Evolutionary conservation across 1,139 yeast species (phyloP).

Genomic region (Yarrowia galli): DNA sequence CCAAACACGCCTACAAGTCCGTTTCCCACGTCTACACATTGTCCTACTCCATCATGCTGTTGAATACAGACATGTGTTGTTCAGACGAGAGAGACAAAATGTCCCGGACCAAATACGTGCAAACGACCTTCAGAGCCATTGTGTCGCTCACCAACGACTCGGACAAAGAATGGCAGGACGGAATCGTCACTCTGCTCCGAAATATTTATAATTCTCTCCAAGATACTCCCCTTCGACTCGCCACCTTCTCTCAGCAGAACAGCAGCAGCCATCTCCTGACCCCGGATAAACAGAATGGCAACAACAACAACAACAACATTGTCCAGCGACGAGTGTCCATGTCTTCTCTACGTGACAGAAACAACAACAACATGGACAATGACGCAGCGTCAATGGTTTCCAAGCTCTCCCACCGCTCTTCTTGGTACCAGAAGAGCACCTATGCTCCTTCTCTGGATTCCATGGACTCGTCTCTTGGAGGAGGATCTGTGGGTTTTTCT

Average conservation of each 20-base stretch:
- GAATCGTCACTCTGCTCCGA: slow-evolving; percentile 45
- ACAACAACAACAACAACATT: neutral
- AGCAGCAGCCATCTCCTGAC: neutral
- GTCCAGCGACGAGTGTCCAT: slow-evolving; percentile 12
- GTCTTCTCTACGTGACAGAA: slow-evolving; percentile 2
- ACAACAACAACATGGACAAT: slow-evolving; percentile 20
- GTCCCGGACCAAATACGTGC: slow-evolving; percentile 49
- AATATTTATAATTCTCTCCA: slow-evolving; percentile 48
- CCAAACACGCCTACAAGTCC: slow-evolving; percentile 57
- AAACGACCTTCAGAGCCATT: slow-evolving; percentile 45
- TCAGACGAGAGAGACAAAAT: slow-evolving; percentile 51
- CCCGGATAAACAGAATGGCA: neutral
- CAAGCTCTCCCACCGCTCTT: slow-evolving; percentile 32
- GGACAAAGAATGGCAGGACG: slow-evolving; percentile 46
- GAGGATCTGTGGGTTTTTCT: slow-evolving; percentile 48
- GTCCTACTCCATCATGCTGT: slow-evolving; percentile 72
- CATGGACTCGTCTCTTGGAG: slow-evolving; percentile 41
- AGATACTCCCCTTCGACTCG: slow-evolving; percentile 46
- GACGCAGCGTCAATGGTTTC: slow-evolving; percentile 28
- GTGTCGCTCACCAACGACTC: neutral
- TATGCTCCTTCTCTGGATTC: slow-evolving; percentile 44
- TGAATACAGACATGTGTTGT: slow-evolving; percentile 59
- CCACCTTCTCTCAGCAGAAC: too few relatives aligned
- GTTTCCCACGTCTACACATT: slow-evolving; percentile 74
- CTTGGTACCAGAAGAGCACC: slow-evolving; percentile 40